Percentiles rank a stretch among this genome's conserved stretches.
phyloP scores from a whole-genome alignment of 2,329 filamentous ascomycete species.

The Boeremia lycopersici region DNA sequence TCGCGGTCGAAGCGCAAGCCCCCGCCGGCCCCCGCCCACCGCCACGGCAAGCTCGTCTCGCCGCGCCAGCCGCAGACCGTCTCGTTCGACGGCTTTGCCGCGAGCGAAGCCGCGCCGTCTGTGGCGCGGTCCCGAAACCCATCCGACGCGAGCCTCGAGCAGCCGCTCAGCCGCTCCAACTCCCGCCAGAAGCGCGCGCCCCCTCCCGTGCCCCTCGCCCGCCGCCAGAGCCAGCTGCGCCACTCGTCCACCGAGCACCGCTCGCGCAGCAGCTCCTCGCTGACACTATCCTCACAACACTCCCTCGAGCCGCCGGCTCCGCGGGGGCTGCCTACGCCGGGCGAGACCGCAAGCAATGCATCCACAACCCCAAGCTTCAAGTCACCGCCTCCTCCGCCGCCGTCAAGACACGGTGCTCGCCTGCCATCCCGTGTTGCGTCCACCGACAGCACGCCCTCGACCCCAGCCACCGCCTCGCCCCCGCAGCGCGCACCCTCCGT shows the following conservation, averaged over 20 bases:
- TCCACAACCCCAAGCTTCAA: constrained; percentile 23
- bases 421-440: constrained; percentile 30
- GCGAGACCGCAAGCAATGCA: constrained; percentile 4
- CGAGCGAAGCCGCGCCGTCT: constrained; percentile 30
- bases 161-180: constrained; percentile 30
- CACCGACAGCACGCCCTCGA: constrained; percentile 38
- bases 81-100: constrained; percentile 41
- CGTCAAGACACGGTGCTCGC: constrained; percentile 40
- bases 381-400: constrained; percentile 43
- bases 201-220: constrained; percentile 43
- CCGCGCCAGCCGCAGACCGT: constrained; percentile 50
- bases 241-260: constrained; percentile 33
- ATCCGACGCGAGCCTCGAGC: constrained; percentile 52
- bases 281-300: constrained; percentile 46
- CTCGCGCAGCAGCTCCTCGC: constrained; percentile 44
- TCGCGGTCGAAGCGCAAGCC: constrained; percentile 70
- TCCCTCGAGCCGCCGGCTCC: constrained; percentile 30
- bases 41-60: constrained; percentile 77
- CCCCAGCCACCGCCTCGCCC: constrained; percentile 35
- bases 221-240: constrained; percentile 46
- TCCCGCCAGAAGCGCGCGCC: constrained; percentile 39
- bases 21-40: constrained; percentile 69
- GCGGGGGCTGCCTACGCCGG: neutral
- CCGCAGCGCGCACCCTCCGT: constrained; percentile 27
- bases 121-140: constrained; percentile 36